A percentile compares a stretch with the other conserved stretches of the same genome.
phyloP scores from a whole-genome alignment of 805 yeast species.

The Saccharomycopsis fibuligera region DNA sequence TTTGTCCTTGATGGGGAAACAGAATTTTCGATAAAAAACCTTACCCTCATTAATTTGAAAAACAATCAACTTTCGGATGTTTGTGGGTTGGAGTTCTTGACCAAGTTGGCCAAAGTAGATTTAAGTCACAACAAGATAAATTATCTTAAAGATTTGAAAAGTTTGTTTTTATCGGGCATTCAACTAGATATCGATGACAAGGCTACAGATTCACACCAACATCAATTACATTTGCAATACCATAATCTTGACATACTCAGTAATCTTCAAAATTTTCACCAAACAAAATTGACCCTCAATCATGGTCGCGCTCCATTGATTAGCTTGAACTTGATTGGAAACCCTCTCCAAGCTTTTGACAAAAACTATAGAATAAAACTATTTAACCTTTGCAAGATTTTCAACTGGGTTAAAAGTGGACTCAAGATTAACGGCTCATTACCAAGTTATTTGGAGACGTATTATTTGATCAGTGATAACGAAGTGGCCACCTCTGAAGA shows the following conservation, averaged over 20 bases:
- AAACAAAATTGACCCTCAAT: constrained; percentile 29
- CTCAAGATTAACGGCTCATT: constrained; percentile 52
- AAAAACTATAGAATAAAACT: constrained; percentile 47
- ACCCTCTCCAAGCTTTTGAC: constrained; percentile 34
- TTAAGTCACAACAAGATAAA: constrained; percentile 41
- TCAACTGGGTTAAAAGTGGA: constrained; percentile 36
- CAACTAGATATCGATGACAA: not conserved
- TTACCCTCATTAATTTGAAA: constrained; percentile 44
- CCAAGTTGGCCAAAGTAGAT: constrained; percentile 44
- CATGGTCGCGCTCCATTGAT: constrained; percentile 25
- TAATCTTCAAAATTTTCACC: constrained; percentile 33
- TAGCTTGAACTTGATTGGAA: constrained; percentile 32
- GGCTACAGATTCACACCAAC: not conserved
- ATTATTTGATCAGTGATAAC: constrained; percentile 46
- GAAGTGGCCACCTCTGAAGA: constrained; percentile 33
- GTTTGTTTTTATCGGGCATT: constrained; percentile 29
- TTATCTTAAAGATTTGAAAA: constrained; percentile 35
- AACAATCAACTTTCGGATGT: constrained; percentile 40
- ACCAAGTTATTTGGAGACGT: constrained; percentile 57
- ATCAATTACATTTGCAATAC: not conserved
- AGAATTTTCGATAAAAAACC: constrained; percentile 24
- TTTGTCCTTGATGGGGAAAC: not conserved
- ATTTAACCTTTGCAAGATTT: constrained; percentile 51
- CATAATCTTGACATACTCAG: constrained; percentile 41
- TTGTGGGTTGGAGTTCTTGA: constrained; percentile 39